These are phyloP conservation scores for Raphanus sativus DNA, from an alignment of 345 rosid species.

Conservation along the genomic window DNA sequence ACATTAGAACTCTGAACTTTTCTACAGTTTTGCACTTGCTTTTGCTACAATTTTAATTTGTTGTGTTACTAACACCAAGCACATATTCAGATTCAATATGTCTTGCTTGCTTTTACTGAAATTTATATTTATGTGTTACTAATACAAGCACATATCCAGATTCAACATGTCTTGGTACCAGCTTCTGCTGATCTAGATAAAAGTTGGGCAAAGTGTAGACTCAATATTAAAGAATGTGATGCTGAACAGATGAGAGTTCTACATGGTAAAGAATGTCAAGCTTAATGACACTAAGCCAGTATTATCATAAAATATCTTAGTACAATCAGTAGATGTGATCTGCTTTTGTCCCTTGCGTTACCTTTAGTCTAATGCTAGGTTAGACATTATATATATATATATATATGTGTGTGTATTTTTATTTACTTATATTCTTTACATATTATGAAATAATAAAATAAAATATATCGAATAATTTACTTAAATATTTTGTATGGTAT, in stretches of 20 bases:
- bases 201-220: slow-evolving; percentile 1
- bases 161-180: background rate
- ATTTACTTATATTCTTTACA: no score
- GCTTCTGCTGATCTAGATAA: background rate
- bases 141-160: background rate
- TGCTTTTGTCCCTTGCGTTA: background rate
- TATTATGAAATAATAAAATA: no score
- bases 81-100: background rate
- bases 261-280: background rate
- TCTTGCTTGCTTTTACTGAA: background rate
- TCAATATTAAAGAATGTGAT: background rate
- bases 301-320: background rate
- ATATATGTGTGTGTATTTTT: no score
- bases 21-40: background rate
- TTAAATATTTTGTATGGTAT: no score
- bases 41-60: background rate
- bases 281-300: background rate
- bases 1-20: background rate
- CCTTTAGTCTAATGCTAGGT: background rate
- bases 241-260: background rate
- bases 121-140: background rate
- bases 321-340: background rate
- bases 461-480: no score
- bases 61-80: background rate
- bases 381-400: no score